Percentiles rank a stretch among this genome's conserved stretches.
Evolutionary conservation across 495 filamentous ascomycete genomes (phyloP).

Genomic region (Podospora anserina): DNA sequence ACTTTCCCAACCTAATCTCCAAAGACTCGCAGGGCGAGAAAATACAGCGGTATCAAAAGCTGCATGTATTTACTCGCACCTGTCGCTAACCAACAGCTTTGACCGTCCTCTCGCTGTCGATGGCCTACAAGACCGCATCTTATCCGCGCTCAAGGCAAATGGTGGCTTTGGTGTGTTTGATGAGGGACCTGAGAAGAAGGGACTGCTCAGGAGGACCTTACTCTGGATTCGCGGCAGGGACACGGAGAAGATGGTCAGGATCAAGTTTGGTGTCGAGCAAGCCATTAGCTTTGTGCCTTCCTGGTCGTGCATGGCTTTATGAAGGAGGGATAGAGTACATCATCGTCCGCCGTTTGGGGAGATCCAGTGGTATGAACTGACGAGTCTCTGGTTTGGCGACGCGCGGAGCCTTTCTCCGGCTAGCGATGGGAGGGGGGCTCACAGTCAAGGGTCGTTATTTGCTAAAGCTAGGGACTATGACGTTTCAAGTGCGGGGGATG

Average conservation of each 20-base stretch:
- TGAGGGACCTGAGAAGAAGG: neutral
- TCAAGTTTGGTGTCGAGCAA: constrained; percentile 16
- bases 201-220: constrained; percentile 23
- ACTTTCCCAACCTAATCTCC: constrained; percentile 30
- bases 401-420: neutral
- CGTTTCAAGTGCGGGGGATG: neutral
- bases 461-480: constrained; percentile 1
- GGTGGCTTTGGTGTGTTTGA: constrained; percentile 28
- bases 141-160: constrained; percentile 7
- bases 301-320: constrained; percentile 31
- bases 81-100: constrained; percentile 19
- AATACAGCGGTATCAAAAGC: constrained; percentile 27
- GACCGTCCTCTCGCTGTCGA: constrained; percentile 33
- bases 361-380: constrained; percentile 22
- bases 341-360: constrained; percentile 7
- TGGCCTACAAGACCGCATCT: constrained; percentile 31
- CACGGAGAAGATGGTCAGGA: neutral
- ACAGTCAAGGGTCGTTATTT: neutral
- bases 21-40: constrained; percentile 13
- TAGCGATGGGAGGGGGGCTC: neutral
- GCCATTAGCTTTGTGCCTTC: constrained; percentile 1
- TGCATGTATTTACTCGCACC: constrained; percentile 34
- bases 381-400: neutral
- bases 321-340: constrained; percentile 24
- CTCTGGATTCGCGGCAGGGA: constrained; percentile 22